phyloP scores from a whole-genome alignment of 345 rosid genomes.

The Sonneratia caseolaris region DNA sequence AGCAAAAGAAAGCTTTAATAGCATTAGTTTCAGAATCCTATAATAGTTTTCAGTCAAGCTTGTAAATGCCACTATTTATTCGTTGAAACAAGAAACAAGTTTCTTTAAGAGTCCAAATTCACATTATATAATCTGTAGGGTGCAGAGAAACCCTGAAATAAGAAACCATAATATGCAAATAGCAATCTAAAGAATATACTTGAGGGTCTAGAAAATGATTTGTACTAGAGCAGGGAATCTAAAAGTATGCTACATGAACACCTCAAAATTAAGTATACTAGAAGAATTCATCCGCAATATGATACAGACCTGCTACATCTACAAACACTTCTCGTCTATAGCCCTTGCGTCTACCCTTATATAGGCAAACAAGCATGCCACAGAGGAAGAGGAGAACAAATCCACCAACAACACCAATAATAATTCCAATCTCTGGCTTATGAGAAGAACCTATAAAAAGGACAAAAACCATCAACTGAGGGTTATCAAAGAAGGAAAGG shows the following conservation, averaged over 20 bases:
- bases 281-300: not conserved
- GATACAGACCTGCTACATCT: conserved; percentile 79
- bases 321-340: conserved; percentile 68
- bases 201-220: not conserved
- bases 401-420: conserved; percentile 67
- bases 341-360: conserved; percentile 53
- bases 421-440: conserved; percentile 55
- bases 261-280: not conserved
- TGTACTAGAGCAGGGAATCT: not conserved
- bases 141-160: not conserved
- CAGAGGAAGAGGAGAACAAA: conserved; percentile 41
- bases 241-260: not conserved
- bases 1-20: not conserved
- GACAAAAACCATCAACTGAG: conserved; percentile 2
- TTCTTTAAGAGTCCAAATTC: not conserved
- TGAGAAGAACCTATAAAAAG: conserved; percentile 42
- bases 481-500: not conserved
- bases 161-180: not conserved
- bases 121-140: not conserved
- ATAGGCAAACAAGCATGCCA: conserved; percentile 42
- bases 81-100: not conserved
- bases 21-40: not conserved
- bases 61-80: no score
- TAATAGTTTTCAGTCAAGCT: not conserved
- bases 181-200: not conserved